These are phyloP conservation scores for Kalanchoe fedtschenkoi DNA, from an alignment of 164 flowering plant genomes.

Conservation along the genomic window DNA sequence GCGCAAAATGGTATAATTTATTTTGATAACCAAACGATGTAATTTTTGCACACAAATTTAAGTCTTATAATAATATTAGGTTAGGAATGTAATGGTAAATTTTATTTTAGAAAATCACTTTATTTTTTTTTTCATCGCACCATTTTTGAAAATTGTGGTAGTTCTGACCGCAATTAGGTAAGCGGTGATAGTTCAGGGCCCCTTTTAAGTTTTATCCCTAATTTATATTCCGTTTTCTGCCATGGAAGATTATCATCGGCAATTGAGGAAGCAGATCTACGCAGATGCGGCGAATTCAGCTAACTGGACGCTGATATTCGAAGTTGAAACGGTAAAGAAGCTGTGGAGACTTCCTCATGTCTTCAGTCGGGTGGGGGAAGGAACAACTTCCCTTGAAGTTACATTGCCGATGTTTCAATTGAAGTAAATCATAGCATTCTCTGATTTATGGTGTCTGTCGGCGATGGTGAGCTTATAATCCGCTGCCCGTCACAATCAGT, in stretches of 20 bases:
- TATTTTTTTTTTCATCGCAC: no score
- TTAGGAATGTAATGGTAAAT: no score
- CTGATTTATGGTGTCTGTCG: conserved; percentile 28
- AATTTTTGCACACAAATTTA: no score
- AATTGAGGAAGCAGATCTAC: background rate
- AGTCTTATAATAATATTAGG: no score
- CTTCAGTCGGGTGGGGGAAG: conserved; percentile 64
- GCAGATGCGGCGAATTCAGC: background rate
- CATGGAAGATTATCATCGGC: background rate
- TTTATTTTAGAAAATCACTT: no score
- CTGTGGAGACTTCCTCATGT: conserved; percentile 74
- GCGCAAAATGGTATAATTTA: no score
- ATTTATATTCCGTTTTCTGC: background rate
- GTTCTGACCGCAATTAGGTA: no score
- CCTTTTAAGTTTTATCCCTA: no score
- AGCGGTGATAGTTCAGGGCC: no score
- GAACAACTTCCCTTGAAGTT: conserved; percentile 60
- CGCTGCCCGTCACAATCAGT: conserved; percentile 49
- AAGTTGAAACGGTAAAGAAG: conserved; percentile 24
- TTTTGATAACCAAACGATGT: no score
- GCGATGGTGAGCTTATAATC: conserved; percentile 34
- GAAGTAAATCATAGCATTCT: conserved; percentile 47
- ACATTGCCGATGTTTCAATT: conserved; percentile 56
- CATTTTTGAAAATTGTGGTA: no score
- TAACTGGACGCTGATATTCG: background rate